Conservation (phyloP, 495 filamentous ascomycete genomes). For the Pseudoneurospora amorphoporcata region DNA sequence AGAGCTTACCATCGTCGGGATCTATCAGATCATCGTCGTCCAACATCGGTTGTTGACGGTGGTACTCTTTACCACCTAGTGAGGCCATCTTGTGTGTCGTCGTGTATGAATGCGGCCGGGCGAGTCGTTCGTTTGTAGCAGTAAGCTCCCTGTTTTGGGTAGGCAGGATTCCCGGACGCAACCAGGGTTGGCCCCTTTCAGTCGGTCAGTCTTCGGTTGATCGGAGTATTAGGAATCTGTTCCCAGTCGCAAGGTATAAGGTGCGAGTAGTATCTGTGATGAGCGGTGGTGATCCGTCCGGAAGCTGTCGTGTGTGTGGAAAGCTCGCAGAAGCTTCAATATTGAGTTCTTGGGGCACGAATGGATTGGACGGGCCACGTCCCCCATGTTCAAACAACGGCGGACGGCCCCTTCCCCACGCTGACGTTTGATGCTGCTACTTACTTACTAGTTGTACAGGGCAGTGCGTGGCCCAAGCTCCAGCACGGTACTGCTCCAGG, state of each 20-base stretch:
- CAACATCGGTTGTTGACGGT: not conserved
- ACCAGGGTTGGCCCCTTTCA: not conserved
- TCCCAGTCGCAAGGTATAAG: not conserved
- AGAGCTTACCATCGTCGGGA: slow-evolving; percentile 72
- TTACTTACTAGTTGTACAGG: not conserved
- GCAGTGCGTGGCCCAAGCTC: not conserved
- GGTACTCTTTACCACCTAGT: not conserved
- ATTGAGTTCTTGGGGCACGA: not conserved
- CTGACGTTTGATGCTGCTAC: not conserved
- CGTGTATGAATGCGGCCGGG: not conserved
- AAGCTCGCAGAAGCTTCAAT: not conserved
- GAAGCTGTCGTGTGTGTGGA: not conserved
- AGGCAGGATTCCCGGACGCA: not conserved
- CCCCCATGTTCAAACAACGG: not conserved
- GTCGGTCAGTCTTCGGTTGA: not conserved
- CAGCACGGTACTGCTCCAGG: not conserved
- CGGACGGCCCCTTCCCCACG: not conserved
- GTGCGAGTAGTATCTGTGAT: not conserved
- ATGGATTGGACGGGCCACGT: not conserved
- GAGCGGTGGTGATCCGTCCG: not conserved
- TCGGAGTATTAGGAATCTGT: not conserved
- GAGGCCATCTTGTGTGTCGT: not conserved
- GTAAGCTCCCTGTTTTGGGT: not conserved
- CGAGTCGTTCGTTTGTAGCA: not conserved
- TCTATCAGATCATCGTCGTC: slow-evolving; percentile 87